Evolutionary conservation across 257 asterid species (phyloP), one percentile per base, ranked within the genome.

Genomic region (Nicotiana tabacum): DNA sequence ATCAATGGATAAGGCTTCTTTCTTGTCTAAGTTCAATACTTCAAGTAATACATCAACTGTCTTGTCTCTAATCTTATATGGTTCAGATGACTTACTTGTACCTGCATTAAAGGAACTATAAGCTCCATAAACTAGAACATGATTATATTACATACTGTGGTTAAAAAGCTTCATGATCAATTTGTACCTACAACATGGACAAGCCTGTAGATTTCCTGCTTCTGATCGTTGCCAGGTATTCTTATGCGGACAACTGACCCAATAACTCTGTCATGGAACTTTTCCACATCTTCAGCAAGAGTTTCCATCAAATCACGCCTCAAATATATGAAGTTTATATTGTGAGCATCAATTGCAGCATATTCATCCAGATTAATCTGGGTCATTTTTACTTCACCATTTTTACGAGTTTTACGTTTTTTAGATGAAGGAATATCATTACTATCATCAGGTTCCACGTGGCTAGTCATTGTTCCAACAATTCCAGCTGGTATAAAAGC

Each of bases 171-270:
- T 51, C 9, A 76, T 80, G 53, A 82, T n/a, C 83, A 81, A 78
- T 51, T 24, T 79, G 80, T 92, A 94, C 98, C 99, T 87, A 91
- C 93, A 85, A 96, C 98, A 90, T 92, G 96, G 81, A 94, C 99
- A 82, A 96, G 97, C 91, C 99, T 89, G 90, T 87, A 88, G 85
- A 94, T 85, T 77, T 96, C 96, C 82, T 90, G 93, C 89, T 90
- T 90, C 90, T 87, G 97, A 85, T 93, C 98, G 82, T 83, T 86
- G 84, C 89, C 84, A 65, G 97, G 86, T 87, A 94, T 86, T 86
- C 87, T 90, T 82, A 96, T 96, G 85, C 98, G 92, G 80, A 94
- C 98, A 85, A 94, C 84, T 30, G 97, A 90, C 51, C 98, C 98
- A 82, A 89, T 66, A 66, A 92, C 97, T 87, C 88, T 91, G 81